Percentiles rank a stretch among this genome's conserved stretches.
These are phyloP conservation scores for Pseudogymnoascus sp. DNA, from an alignment of 2,329 filamentous ascomycete genomes.

Conservation along the genomic window DNA sequence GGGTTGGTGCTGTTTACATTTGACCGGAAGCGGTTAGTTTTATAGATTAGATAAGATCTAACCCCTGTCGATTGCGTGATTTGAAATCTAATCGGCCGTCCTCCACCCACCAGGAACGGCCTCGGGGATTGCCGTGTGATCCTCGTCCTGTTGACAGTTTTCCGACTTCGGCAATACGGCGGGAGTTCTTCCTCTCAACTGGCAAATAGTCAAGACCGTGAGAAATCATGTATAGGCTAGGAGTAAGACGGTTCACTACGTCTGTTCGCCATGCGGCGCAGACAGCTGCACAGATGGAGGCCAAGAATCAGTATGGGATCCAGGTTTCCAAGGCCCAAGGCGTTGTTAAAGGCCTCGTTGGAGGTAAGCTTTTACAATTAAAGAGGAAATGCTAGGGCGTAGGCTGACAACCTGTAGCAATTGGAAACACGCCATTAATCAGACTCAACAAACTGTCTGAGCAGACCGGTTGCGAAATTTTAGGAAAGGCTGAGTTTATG, in stretches of 20 bases:
- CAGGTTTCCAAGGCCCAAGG: constrained; percentile 61
- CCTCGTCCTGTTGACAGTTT: neutral
- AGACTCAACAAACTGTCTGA: constrained; percentile 80
- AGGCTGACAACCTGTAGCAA: constrained; percentile 50
- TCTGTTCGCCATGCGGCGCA: constrained; percentile 44
- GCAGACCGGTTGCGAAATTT: constrained; percentile 84
- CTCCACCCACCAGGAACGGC: neutral
- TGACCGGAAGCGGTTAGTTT: neutral
- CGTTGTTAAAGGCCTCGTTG: constrained; percentile 57
- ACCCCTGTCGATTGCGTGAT: constrained; percentile 4
- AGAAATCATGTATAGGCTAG: constrained; percentile 17
- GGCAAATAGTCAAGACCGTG: constrained; percentile 2
- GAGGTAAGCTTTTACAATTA: constrained; percentile 42
- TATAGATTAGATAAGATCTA: constrained; percentile 2
- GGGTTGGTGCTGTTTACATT: constrained; percentile 8
- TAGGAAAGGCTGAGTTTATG: constrained; percentile 97
- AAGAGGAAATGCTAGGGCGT: neutral
- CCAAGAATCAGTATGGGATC: constrained; percentile 48
- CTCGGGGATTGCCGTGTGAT: neutral
- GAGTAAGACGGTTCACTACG: constrained; percentile 48
- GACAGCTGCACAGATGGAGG: constrained; percentile 38
- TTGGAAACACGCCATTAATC: constrained; percentile 95
- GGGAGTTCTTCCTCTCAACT: neutral
- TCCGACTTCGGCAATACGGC: neutral
- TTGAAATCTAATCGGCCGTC: constrained; percentile 1